Evolutionary conservation across 2,329 filamentous ascomycete species (phyloP).

Genomic region (Alternaria novae-zelandiae): DNA sequence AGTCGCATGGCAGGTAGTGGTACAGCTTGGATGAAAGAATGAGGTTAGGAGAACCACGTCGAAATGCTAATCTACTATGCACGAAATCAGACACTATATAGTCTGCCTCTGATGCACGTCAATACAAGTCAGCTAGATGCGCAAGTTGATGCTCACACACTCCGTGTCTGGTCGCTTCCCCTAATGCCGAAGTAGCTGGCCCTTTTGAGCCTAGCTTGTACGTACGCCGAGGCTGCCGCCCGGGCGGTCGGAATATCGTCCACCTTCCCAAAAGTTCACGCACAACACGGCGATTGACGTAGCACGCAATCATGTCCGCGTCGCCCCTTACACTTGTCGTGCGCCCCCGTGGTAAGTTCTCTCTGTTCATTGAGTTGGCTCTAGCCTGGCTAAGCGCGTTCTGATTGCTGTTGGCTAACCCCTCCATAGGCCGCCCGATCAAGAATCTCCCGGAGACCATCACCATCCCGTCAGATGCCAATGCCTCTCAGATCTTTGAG

Average conservation of each 20-base stretch:
- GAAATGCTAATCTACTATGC: not conserved
- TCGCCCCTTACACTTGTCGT: constrained; percentile 53
- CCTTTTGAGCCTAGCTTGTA: constrained; percentile 8
- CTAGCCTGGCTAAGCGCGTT: not conserved
- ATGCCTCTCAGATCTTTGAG: constrained; percentile 63
- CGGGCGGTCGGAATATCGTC: constrained; percentile 7
- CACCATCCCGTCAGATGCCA: constrained; percentile 58
- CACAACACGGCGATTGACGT: constrained; percentile 11
- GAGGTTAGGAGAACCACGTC: not conserved
- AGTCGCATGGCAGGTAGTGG: constrained; percentile 61
- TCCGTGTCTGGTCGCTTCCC: not conserved
- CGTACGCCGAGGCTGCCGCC: constrained; percentile 17
- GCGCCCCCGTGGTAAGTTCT: constrained; percentile 53
- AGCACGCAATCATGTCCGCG: constrained; percentile 48
- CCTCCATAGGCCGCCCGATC: constrained; percentile 64
- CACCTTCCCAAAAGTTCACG: constrained; percentile 14
- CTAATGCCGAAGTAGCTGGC: not conserved
- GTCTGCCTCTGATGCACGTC: not conserved
- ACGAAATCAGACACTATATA: not conserved
- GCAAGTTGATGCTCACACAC: not conserved
- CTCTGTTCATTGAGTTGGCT: not conserved
- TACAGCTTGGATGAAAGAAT: constrained; percentile 58
- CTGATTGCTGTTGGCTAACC: constrained; percentile 7
- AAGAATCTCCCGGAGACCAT: constrained; percentile 64
- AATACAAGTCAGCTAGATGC: not conserved